These are phyloP conservation scores for Epithemia pelagica DNA, from an alignment of 108 stramenopile species.

Conservation along the genomic window DNA sequence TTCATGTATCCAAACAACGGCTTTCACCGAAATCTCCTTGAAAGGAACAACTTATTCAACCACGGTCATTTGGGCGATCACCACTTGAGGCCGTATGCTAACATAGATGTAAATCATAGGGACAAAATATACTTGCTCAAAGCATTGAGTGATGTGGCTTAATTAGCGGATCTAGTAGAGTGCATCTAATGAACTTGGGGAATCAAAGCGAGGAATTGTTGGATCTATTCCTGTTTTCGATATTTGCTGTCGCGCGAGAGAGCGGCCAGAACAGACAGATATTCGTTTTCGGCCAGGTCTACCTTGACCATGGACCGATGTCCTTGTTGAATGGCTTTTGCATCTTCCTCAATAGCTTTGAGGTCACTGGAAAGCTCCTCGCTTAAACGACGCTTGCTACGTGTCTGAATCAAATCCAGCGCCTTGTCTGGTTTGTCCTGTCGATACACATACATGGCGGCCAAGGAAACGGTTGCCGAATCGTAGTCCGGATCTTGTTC, in stretches of 20 bases:
- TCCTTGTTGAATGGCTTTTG: not conserved
- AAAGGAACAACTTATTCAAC: too few relatives aligned
- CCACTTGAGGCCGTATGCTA: too few relatives aligned
- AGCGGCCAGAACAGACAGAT: not conserved
- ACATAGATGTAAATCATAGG: too few relatives aligned
- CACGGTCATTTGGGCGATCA: too few relatives aligned
- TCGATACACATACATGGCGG: not conserved
- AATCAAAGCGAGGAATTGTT: too few relatives aligned
- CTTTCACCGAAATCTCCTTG: too few relatives aligned
- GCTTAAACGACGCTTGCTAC: not conserved
- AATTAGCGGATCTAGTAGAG: too few relatives aligned
- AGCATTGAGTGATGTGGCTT: too few relatives aligned
- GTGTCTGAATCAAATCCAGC: not conserved
- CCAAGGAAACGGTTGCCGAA: not conserved
- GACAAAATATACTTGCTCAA: too few relatives aligned
- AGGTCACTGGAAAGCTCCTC: not conserved
- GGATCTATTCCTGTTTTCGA: too few relatives aligned
- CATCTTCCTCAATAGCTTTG: not conserved
- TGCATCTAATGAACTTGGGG: too few relatives aligned
- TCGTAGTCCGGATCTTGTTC: not conserved
- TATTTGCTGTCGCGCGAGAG: not conserved
- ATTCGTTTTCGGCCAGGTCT: not conserved
- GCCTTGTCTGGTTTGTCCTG: not conserved
- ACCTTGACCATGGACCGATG: not conserved
- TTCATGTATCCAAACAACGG: too few relatives aligned